These are phyloP conservation scores for Saccharomycopsis crataegensis DNA, from an alignment of 1,139 yeast genomes.

Conservation along the genomic window DNA sequence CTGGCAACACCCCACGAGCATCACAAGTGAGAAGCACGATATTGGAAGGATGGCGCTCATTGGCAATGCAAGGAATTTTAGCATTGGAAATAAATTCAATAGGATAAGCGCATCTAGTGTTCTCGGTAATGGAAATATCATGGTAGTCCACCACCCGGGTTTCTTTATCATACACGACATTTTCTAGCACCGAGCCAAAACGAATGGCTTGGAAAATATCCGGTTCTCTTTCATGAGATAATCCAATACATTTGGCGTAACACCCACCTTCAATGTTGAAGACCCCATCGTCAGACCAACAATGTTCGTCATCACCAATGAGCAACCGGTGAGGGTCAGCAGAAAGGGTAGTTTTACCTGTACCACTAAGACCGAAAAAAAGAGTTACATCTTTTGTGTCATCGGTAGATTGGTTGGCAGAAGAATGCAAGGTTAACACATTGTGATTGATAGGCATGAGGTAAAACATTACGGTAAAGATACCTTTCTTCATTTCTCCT, in stretches of 20 bases:
- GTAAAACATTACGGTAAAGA: slow-evolving; percentile 97
- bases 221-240: slow-evolving; percentile 90
- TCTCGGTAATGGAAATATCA: slow-evolving; percentile 81
- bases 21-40: slow-evolving; percentile 93
- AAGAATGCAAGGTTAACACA: slow-evolving; percentile 90
- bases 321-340: slow-evolving; percentile 93
- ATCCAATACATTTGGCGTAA: slow-evolving; percentile 94
- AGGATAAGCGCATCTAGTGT: slow-evolving; percentile 98
- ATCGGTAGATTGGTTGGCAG: slow-evolving; percentile 81
- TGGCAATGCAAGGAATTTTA: slow-evolving; percentile 85
- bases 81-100: slow-evolving; percentile 96
- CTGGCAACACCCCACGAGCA: slow-evolving; percentile 97
- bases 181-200: slow-evolving; percentile 92
- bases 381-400: slow-evolving; percentile 60
- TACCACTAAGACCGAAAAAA: slow-evolving; percentile 95
- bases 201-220: slow-evolving; percentile 93
- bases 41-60: slow-evolving; percentile 80
- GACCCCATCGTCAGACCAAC: slow-evolving; percentile 98
- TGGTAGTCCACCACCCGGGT: slow-evolving; percentile 82
- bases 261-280: slow-evolving; percentile 99
- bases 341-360: slow-evolving; percentile 95
- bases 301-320: slow-evolving; percentile 98
- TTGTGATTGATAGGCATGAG: slow-evolving; percentile 93
- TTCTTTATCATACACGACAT: slow-evolving; percentile 76
- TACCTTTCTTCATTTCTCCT: slow-evolving; percentile 99